These are phyloP conservation scores for Carex kokanica DNA, from an alignment of 176 grass and related monocot genomes.

Conservation along the genomic window DNA sequence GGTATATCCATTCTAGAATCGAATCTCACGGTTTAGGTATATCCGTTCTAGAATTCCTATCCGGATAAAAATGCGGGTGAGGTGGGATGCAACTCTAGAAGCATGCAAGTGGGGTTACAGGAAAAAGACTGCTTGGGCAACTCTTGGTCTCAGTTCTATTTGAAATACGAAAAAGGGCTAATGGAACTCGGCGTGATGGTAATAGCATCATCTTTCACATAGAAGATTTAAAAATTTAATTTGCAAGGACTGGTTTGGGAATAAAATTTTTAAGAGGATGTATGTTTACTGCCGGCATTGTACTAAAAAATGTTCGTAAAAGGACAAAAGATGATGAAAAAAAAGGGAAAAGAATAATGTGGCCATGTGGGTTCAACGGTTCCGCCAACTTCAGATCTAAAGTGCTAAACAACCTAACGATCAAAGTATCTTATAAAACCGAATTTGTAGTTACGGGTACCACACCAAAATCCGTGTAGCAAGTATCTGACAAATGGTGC, in stretches of 20 bases:
- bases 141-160: not conserved
- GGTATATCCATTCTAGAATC: not conserved
- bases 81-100: not conserved
- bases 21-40: not conserved
- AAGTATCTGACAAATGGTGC: not conserved
- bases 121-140: not conserved
- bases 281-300: not conserved
- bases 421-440: not conserved
- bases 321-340: not conserved
- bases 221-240: not conserved
- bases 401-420: not conserved
- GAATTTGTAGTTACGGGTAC: not conserved
- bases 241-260: no score
- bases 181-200: no score
- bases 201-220: not conserved
- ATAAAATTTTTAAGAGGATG: no score
- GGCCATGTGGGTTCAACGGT: conserved; percentile 7
- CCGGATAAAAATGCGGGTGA: not conserved
- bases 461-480: not conserved
- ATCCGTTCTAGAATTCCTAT: not conserved
- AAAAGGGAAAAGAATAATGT: not conserved
- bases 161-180: not conserved
- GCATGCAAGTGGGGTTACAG: not conserved
- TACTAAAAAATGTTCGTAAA: not conserved
- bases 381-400: not conserved